Evolutionary conservation across 768 basidiomycete species (phyloP), one percentile per base, ranked within the genome.

Genomic region (Lepiota subincarnata): DNA sequence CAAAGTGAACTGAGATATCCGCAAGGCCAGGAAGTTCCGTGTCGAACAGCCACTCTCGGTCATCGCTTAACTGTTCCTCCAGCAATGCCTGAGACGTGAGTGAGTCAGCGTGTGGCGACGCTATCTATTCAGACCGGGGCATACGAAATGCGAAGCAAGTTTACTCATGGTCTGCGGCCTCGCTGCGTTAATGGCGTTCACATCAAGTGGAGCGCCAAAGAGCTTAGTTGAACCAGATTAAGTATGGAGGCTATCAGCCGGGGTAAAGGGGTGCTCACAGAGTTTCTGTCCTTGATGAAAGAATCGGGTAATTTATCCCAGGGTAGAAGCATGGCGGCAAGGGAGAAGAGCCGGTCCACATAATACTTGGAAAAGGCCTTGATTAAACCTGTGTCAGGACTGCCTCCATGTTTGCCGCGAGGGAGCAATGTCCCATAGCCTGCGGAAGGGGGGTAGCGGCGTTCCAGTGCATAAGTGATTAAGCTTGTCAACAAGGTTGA

Each of bases 21-120:
- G 74, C 78, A 19, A 81, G 64, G 38, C 77, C 71, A 7, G 82
- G 80, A 0, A 66, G 53, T 51, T 74, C 74, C 0, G 82, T 82
- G 56, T 82, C 72, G 53, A 83, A 75, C 7, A 83, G 67, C 80
- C 81, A 86, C 60, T 78, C 74, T 1, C 82, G 72, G 19, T 71
- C 77, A 60, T 83, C 81, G 13, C 66, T 62, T 24, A 84, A 67
- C 61, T 83, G 73, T 53, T 70, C 65, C 54, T 71, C 72, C n/a
- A 73, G 24, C 6, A 73, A 54, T 13, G 62, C 58, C 69, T 72
- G 55, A 28, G 35, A 48, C 48, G 34, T 31, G 40, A 11, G 40
- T 41, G 14, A 41, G 34, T 13, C 18, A 37, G 37, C n/a, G 38
- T 42, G 13, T 18, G 11, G 35, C n/a, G 24, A 13, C 10, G 14